A percentile compares a stretch with the other conserved stretches of the same genome.
Conservation (phyloP, 352 stramenopile species). For the Pythium volutum region DNA sequence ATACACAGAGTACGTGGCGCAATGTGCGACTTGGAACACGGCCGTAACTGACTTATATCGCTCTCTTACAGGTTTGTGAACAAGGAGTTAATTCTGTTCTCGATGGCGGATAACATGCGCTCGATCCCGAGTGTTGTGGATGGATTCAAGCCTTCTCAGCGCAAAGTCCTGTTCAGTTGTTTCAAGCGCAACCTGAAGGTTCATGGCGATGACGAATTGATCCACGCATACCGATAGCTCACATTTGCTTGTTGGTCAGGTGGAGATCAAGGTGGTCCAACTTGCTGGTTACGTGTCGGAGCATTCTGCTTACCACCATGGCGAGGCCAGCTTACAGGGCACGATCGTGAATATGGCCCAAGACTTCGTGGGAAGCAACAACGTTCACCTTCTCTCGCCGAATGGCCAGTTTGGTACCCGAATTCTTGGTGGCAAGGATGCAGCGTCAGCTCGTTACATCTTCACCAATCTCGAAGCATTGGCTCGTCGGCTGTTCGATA, state of each 20-base stretch:
- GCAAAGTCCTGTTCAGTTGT: slow-evolving; percentile 97
- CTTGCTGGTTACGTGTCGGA: slow-evolving; percentile 97
- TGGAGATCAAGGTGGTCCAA: slow-evolving; percentile 92
- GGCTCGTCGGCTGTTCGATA: slow-evolving; percentile 83
- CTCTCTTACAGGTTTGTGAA: slow-evolving; percentile 91
- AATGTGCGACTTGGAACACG: neutral
- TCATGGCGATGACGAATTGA: neutral
- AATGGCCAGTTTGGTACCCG: slow-evolving; percentile 98
- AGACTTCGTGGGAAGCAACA: slow-evolving; percentile 98
- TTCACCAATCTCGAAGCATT: slow-evolving; percentile 91
- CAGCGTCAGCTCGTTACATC: slow-evolving; percentile 92
- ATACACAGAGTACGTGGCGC: slow-evolving; percentile 86
- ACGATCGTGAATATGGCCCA: slow-evolving; percentile 99
- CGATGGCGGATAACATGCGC: slow-evolving; percentile 96
- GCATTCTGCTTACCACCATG: slow-evolving; percentile 98
- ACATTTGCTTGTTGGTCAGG: slow-evolving; percentile 22
- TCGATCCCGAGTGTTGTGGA: slow-evolving; percentile 96
- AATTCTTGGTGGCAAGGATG: slow-evolving; percentile 96
- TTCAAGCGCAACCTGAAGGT: slow-evolving; percentile 98
- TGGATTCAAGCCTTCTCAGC: slow-evolving; percentile 98
- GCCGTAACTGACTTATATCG: slow-evolving; percentile 3
- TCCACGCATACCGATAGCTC: neutral
- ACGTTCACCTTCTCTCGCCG: slow-evolving; percentile 94
- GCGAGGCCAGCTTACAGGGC: slow-evolving; percentile 92
- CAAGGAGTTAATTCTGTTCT: slow-evolving; percentile 99